Percentiles rank a stretch among this genome's conserved stretches.
These are phyloP conservation scores for Gleditsia sinensis DNA, from an alignment of 306 rosid species.

Conservation along the genomic window DNA sequence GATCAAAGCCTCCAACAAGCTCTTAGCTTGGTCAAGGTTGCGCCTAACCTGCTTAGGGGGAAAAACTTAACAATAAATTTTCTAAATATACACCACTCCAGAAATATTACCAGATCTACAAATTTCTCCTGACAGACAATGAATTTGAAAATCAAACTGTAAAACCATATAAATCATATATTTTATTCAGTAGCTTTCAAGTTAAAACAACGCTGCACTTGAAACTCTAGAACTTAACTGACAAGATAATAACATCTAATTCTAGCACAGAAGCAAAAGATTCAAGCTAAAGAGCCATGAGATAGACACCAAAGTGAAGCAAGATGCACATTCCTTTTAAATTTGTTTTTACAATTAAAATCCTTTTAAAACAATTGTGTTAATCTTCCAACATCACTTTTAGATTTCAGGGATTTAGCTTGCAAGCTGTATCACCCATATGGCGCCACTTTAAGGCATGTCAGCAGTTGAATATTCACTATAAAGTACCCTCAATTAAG, in stretches of 20 bases:
- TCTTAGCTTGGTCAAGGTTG: conserved; percentile 80
- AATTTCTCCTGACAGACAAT: background rate
- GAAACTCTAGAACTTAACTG: background rate
- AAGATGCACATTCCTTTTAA: background rate
- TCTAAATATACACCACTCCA: background rate
- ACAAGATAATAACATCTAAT: background rate
- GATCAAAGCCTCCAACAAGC: conserved; percentile 63
- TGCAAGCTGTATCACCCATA: background rate
- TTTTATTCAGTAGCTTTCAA: background rate
- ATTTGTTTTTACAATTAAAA: background rate
- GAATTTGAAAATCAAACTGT: background rate
- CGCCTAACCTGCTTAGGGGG: conserved; percentile 60
- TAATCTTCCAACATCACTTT: background rate
- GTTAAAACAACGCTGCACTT: background rate
- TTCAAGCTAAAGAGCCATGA: background rate
- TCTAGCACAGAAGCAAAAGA: background rate
- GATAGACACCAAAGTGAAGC: background rate
- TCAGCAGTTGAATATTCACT: background rate
- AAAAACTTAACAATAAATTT: background rate
- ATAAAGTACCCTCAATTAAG: background rate
- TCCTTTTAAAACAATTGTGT: background rate
- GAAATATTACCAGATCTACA: background rate
- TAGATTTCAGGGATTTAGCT: background rate
- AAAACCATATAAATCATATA: background rate
- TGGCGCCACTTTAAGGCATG: background rate